Evolutionary conservation across 805 yeast genomes (phyloP), one percentile per base, ranked within the genome.

Genomic region (Wickerhamiella allomyrinae): DNA sequence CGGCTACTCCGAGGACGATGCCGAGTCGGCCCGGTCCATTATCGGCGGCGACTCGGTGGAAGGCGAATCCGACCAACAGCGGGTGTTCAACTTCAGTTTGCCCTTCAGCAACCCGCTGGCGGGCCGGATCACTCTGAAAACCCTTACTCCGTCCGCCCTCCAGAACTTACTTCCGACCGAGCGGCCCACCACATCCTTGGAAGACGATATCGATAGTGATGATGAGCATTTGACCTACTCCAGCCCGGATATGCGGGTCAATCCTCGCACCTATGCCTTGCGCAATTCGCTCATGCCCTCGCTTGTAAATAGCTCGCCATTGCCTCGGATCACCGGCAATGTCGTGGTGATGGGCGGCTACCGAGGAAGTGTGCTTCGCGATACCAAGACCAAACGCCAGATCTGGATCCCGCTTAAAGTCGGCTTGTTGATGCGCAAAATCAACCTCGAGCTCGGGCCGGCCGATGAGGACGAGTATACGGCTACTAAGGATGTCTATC

Each of bases 361-460:
- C 59, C 67, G 96, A 52, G 96, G 96, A 2, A 74, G 85, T 36
- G 72, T 79, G 5, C 61, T 87, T 41, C 58, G 89, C 35, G 91
- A 83, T 53, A 54, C 73, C 1, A 62, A 63, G 10, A 78, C 94
- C 0, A 60, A 67, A 11, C 73, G 77, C 46, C 65, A 89, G 41
- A 71, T 81, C 1, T 87, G 96, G 96, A 73, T 86, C 33, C 95
- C 96, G 0, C 58, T 70, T 20, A 79, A 81, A 52, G 95, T 89
- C 0, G 94, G 95, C 0, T 68, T 87, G 40, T 77, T 82, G 50
- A 63, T 85, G 22, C 65, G 77, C 17, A 80, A 76, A 52, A 72
- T 79, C 46, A 76, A 82, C 63, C 61, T 87, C 19, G 60, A 74
- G 10, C 63, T 87, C 17, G 94, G 94, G 0, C 89, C 93, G 1